Conservation (phyloP, 2,329 filamentous ascomycete genomes). For the Thielaviopsis populi region DNA sequence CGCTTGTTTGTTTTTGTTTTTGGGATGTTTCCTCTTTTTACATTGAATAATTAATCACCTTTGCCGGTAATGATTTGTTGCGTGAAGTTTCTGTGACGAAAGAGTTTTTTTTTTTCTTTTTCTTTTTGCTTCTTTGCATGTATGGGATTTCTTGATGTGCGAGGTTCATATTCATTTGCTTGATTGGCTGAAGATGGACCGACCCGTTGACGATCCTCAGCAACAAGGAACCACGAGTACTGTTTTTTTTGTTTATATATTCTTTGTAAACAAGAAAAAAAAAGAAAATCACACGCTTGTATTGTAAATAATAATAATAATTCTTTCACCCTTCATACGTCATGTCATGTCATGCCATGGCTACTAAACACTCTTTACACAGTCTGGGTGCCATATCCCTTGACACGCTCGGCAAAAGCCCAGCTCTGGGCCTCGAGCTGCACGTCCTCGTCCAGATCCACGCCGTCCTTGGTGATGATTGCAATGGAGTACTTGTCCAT, state of each 20-base stretch:
- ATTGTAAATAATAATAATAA: conserved; percentile 7
- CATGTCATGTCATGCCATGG: not conserved
- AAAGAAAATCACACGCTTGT: conserved; percentile 14
- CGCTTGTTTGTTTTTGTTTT: conserved; percentile 16
- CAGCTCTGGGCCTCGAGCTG: conserved; percentile 92
- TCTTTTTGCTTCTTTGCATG: not conserved
- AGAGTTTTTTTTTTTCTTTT: too few relatives aligned
- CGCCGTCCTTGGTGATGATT: conserved; percentile 74
- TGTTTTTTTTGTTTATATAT: too few relatives aligned
- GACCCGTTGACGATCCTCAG: too few relatives aligned
- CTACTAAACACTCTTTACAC: conserved; percentile 27
- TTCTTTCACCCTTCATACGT: conserved; percentile 1
- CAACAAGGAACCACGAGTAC: too few relatives aligned
- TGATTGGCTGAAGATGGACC: too few relatives aligned
- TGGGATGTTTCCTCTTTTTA: conserved; percentile 12
- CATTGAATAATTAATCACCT: not conserved
- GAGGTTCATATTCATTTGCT: too few relatives aligned
- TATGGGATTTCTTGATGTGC: too few relatives aligned
- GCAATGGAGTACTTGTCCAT: conserved; percentile 85
- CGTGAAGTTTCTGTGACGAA: too few relatives aligned
- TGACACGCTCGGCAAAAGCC: conserved; percentile 92
- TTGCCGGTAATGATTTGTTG: not conserved
- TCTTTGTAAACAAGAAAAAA: too few relatives aligned
- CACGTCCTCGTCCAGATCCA: conserved; percentile 71
- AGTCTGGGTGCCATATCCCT: conserved; percentile 81